Percentiles rank a stretch among this genome's conserved stretches.
Evolutionary conservation across 805 yeast species (phyloP).

Genomic region (Starmerella lactis-condensi): DNA sequence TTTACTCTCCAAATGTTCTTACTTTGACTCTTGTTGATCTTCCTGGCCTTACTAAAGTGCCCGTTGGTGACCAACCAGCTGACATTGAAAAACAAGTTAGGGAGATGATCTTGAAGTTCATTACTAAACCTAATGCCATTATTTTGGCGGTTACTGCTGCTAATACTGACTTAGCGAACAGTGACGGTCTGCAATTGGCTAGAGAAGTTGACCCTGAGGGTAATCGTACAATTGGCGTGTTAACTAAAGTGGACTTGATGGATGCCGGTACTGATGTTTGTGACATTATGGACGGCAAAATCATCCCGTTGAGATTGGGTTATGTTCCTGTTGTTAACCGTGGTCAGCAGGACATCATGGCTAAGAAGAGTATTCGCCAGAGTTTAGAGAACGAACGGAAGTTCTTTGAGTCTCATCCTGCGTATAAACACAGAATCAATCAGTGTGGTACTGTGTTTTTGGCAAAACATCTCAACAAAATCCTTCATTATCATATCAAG

Average conservation of each 20-base stretch:
- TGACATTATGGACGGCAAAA: conserved; percentile 87
- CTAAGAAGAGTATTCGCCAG: conserved; percentile 66
- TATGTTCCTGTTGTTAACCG: conserved; percentile 93
- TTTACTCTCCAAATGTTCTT: conserved; percentile 84
- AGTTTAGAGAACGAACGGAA: conserved; percentile 68
- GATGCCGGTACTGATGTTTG: conserved; percentile 95
- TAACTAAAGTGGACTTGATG: conserved; percentile 93
- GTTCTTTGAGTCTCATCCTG: conserved; percentile 72
- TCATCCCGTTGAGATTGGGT: conserved; percentile 87
- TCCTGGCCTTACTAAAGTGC: conserved; percentile 95
- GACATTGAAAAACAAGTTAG: conserved; percentile 89
- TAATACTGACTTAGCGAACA: conserved; percentile 89
- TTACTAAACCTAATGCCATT: conserved; percentile 89
- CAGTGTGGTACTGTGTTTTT: conserved; percentile 94
- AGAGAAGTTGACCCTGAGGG: conserved; percentile 98
- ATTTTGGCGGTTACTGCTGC: conserved; percentile 91
- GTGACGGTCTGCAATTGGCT: conserved; percentile 89
- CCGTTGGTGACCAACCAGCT: conserved; percentile 97
- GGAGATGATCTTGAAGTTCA: conserved; percentile 80
- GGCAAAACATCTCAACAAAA: conserved; percentile 79
- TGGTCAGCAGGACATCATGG: conserved; percentile 91
- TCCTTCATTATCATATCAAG: conserved; percentile 77
- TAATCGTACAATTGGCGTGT: conserved; percentile 80
- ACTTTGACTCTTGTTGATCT: conserved; percentile 89
- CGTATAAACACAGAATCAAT: conserved; percentile 78